Evolutionary conservation across 352 stramenopile species (phyloP).

Genomic region (Globisporangium paddicum): DNA sequence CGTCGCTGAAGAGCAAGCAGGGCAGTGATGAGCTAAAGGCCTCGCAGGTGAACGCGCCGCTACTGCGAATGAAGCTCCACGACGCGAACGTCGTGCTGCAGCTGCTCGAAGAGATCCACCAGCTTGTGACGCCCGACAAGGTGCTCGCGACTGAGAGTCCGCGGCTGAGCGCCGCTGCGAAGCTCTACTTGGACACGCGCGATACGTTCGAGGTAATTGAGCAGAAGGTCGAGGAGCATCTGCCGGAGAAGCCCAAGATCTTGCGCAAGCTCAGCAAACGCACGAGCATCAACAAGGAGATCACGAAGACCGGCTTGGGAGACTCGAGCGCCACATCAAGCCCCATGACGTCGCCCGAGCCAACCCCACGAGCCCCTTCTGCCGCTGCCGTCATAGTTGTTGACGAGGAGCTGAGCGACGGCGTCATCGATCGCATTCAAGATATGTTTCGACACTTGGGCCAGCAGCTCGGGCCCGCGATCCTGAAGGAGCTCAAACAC

Average conservation of each 20-base stretch:
- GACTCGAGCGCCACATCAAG: background rate
- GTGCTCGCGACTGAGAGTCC: slow-evolving; percentile 29
- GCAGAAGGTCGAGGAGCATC: slow-evolving; percentile 38
- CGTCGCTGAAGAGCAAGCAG: slow-evolving; percentile 1
- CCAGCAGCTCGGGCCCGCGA: slow-evolving; percentile 32
- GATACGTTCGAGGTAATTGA: slow-evolving; percentile 72
- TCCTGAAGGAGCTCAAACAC: slow-evolving; percentile 48
- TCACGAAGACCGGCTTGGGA: background rate
- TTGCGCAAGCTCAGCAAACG: slow-evolving; percentile 53
- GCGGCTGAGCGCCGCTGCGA: slow-evolving; percentile 50
- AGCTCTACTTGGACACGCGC: slow-evolving; percentile 72
- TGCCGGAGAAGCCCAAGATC: slow-evolving; percentile 37
- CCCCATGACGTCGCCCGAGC: background rate
- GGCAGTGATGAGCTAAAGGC: background rate
- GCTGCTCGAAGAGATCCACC: slow-evolving; percentile 69
- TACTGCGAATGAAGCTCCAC: background rate
- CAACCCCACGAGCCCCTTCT: background rate
- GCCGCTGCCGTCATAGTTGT: background rate
- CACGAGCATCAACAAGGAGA: slow-evolving; percentile 14
- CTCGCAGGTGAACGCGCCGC: background rate
- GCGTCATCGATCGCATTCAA: slow-evolving; percentile 55
- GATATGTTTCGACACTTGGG: slow-evolving; percentile 68
- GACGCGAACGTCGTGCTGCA: slow-evolving; percentile 67
- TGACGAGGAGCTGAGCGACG: slow-evolving; percentile 26
- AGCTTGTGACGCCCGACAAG: slow-evolving; percentile 19